These are phyloP conservation scores for Psilocybe sp. DNA, from an alignment of 768 basidiomycete genomes.

Conservation along the genomic window DNA sequence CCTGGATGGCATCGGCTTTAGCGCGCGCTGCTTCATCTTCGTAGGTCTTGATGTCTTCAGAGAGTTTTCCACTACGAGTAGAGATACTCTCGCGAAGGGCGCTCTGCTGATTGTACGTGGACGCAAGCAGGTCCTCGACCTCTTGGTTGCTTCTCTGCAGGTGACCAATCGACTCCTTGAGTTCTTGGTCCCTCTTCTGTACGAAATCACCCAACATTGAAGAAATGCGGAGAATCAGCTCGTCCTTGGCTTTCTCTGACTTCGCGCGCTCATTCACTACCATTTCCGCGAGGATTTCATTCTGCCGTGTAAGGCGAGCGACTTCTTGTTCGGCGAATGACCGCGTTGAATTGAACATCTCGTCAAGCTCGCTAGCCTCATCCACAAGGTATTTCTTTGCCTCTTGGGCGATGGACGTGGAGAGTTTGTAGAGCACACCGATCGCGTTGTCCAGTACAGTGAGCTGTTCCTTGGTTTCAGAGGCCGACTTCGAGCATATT, in stretches of 20 bases:
- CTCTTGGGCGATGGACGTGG: constrained; percentile 60
- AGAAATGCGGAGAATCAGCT: constrained; percentile 74
- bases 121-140: constrained; percentile 47
- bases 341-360: constrained; percentile 47
- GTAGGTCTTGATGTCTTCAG: constrained; percentile 39
- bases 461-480: constrained; percentile 42
- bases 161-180: constrained; percentile 54
- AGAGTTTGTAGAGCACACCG: constrained; percentile 51
- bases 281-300: constrained; percentile 55
- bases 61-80: constrained; percentile 39
- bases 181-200: constrained; percentile 60
- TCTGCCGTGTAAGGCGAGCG: constrained; percentile 66
- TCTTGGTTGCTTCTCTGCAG: constrained; percentile 55
- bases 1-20: constrained; percentile 61
- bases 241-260: constrained; percentile 66
- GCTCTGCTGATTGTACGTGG: constrained; percentile 48
- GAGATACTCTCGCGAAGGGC: constrained; percentile 40
- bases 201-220: constrained; percentile 70
- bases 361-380: constrained; percentile 46
- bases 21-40: constrained; percentile 50
- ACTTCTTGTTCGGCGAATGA: constrained; percentile 48
- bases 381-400: constrained; percentile 53
- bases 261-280: constrained; percentile 66
- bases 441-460: constrained; percentile 56
- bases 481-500: constrained; percentile 45